Evolutionary conservation across 345 rosid species (phyloP).

Genomic region (Corchorus olitorius): DNA sequence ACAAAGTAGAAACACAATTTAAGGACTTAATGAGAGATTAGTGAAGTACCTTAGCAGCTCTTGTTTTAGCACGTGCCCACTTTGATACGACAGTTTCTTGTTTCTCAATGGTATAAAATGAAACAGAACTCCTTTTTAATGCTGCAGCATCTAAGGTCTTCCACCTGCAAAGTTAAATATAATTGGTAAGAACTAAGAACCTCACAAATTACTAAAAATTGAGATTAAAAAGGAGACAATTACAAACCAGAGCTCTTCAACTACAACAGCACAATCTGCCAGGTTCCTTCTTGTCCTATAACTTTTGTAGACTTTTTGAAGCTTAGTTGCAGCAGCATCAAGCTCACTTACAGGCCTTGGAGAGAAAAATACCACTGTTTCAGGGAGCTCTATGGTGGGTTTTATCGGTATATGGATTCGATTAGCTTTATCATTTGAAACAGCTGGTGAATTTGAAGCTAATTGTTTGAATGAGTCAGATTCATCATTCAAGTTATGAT

Average conservation of each 20-base stretch:
- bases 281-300: constrained; percentile 57
- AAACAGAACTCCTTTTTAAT: constrained; percentile 48
- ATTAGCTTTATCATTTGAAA: constrained; percentile 12
- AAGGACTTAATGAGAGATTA: background rate
- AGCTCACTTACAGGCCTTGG: constrained; percentile 64
- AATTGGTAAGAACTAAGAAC: background rate
- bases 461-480: constrained; percentile 10
- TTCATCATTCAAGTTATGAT: background rate
- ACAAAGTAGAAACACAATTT: background rate
- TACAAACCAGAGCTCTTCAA: constrained; percentile 66
- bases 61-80: constrained; percentile 62
- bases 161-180: constrained; percentile 43
- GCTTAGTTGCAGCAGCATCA: constrained; percentile 59
- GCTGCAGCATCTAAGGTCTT: constrained; percentile 67
- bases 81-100: constrained; percentile 61
- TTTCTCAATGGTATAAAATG: constrained; percentile 56
- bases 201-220: constrained; percentile 4
- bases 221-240: constrained; percentile 24
- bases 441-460: background rate
- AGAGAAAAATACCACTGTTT: constrained; percentile 46
- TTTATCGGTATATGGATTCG: constrained; percentile 35
- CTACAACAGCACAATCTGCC: constrained; percentile 76
- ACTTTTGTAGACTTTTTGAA: constrained; percentile 54
- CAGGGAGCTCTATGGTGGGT: constrained; percentile 52
- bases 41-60: constrained; percentile 62